A percentile compares a stretch with the other conserved stretches of the same genome.
phyloP scores from a whole-genome alignment of 2,329 filamentous ascomycete species.

The Arthrinium puccinioides region DNA sequence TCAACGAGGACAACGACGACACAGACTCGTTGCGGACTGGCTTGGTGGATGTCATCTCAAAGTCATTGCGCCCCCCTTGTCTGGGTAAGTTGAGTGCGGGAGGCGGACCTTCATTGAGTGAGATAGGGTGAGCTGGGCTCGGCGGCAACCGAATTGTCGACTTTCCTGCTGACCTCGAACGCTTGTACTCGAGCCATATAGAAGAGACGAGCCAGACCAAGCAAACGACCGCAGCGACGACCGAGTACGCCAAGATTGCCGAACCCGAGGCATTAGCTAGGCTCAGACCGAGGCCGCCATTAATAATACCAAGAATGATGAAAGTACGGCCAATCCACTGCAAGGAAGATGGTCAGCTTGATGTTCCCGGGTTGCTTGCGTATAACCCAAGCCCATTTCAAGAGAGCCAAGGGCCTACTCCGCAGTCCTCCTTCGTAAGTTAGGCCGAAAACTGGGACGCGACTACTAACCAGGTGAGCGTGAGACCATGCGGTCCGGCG shows the following conservation, averaged over 20 bases:
- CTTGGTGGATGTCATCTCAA: not conserved
- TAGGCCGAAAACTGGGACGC: too few species aligned
- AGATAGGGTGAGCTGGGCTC: too few species aligned
- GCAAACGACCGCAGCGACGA: constrained; percentile 30
- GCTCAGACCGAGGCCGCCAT: constrained; percentile 35
- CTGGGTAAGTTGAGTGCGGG: too few species aligned
- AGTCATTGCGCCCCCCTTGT: too few species aligned
- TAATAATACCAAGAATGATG: constrained; percentile 34
- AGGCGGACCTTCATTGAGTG: too few species aligned
- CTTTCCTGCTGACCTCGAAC: constrained; percentile 8
- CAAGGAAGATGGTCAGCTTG: too few species aligned
- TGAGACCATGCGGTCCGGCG: constrained; percentile 33
- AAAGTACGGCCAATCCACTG: constrained; percentile 31
- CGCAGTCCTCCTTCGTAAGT: too few species aligned
- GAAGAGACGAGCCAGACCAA: constrained; percentile 28
- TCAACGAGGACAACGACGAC: not conserved
- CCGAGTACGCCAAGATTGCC: constrained; percentile 27
- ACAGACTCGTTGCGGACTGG: not conserved
- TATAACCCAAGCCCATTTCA: too few species aligned
- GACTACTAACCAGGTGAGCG: too few species aligned
- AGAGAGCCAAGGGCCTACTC: too few species aligned
- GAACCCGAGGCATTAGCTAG: constrained; percentile 22
- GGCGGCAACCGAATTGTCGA: not conserved
- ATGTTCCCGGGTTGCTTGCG: too few species aligned
- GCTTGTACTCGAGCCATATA: constrained; percentile 21